Evolutionary conservation across 306 rosid genomes (phyloP).

Genomic region (Sicyos baderoa): DNA sequence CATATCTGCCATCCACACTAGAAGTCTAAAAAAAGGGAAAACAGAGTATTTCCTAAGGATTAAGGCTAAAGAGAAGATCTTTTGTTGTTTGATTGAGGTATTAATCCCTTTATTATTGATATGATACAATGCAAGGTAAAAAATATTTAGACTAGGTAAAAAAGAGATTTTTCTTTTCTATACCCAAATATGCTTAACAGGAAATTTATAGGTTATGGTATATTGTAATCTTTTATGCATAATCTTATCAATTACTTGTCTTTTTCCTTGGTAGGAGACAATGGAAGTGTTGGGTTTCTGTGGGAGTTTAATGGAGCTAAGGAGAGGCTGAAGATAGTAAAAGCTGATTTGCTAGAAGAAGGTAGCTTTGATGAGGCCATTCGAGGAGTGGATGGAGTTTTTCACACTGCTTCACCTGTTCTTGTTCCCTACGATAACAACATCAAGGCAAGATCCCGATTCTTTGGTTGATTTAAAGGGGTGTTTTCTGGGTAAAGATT

Average conservation of each 20-base stretch:
- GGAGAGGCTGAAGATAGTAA: constrained; percentile 49
- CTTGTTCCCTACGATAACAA: constrained; percentile 46
- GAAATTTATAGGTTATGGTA: too few relatives aligned
- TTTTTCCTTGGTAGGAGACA: constrained; percentile 30
- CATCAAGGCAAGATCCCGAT: constrained; percentile 38
- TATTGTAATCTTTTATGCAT: not conserved
- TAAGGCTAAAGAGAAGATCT: not conserved
- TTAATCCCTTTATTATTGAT: not conserved
- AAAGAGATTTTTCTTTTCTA: not conserved
- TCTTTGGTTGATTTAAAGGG: not conserved
- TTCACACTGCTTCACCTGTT: constrained; percentile 79
- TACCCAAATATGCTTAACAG: not conserved
- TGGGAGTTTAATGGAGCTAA: constrained; percentile 52
- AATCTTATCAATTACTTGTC: too few relatives aligned
- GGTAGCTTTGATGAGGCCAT: constrained; percentile 69
- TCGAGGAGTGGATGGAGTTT: constrained; percentile 63
- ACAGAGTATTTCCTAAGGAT: not conserved
- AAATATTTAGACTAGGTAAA: not conserved
- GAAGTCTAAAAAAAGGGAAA: too few relatives aligned
- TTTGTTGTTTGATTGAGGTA: not conserved
- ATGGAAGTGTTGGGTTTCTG: constrained; percentile 50
- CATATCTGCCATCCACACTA: too few relatives aligned
- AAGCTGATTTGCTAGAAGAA: constrained; percentile 56
- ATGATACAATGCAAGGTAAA: not conserved
- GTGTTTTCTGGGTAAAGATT: not conserved